Conservation (phyloP, 148 eudicot genomes). For the Limonium bicolor region DNA sequence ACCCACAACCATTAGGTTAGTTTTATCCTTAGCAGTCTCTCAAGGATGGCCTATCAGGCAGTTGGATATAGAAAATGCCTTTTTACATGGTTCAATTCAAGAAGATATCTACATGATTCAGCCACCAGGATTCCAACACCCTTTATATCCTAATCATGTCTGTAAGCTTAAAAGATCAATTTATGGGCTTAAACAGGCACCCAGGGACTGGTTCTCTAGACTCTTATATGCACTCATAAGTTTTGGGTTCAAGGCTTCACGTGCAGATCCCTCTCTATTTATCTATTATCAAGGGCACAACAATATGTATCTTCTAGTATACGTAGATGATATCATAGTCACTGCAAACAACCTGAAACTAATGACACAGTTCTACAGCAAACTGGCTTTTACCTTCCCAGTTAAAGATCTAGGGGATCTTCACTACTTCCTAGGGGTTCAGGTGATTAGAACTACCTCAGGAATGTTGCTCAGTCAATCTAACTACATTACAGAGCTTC, state of each 20-base stretch:
- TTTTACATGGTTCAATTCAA: too few species aligned
- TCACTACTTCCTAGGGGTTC: neutral
- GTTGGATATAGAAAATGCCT: too few species aligned
- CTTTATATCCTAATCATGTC: neutral
- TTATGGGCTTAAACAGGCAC: neutral
- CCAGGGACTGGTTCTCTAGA: neutral
- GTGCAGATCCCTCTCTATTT: neutral
- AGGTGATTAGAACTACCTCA: neutral
- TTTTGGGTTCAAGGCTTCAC: neutral
- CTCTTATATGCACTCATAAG: neutral
- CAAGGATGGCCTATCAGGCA: neutral
- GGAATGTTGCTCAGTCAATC: neutral
- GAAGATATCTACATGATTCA: too few species aligned
- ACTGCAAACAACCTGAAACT: neutral
- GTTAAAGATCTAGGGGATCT: neutral
- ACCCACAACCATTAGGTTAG: neutral
- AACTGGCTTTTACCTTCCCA: neutral
- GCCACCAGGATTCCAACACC: conserved; percentile 1
- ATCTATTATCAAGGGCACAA: neutral
- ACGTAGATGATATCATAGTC: neutral
- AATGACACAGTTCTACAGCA: neutral
- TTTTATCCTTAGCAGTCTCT: neutral
- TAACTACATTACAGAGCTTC: neutral
- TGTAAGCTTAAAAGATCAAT: neutral
- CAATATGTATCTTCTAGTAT: neutral